phyloP scores from a whole-genome alignment of 805 yeast species.

The Candida ovalis region DNA sequence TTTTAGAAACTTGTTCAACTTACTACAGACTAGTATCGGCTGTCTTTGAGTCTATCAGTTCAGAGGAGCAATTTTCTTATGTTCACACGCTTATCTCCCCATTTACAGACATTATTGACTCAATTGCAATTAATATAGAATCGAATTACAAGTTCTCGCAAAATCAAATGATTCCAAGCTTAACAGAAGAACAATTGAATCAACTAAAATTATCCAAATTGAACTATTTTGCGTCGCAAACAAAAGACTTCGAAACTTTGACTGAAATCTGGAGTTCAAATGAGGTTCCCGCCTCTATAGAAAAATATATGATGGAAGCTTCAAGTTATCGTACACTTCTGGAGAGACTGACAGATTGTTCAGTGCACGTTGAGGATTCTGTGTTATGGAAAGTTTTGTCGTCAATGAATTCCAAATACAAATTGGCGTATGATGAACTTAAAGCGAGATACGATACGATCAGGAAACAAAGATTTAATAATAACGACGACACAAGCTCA shows the following conservation, averaged over 20 bases:
- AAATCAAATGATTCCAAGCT: constrained; percentile 25
- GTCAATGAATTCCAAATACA: constrained; percentile 35
- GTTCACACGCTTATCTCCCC: background rate
- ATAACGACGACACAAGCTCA: constrained; percentile 21
- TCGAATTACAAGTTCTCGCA: constrained; percentile 16
- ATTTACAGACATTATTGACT: constrained; percentile 17
- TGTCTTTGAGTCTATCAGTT: constrained; percentile 23
- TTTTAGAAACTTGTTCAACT: constrained; percentile 27
- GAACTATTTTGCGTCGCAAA: constrained; percentile 28
- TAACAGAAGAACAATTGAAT: constrained; percentile 26
- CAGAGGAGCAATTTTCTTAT: constrained; percentile 4
- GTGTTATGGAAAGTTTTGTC: constrained; percentile 39
- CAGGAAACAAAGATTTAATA: constrained; percentile 8
- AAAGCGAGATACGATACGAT: constrained; percentile 20
- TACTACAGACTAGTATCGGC: constrained; percentile 25
- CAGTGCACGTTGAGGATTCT: constrained; percentile 13
- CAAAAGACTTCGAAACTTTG: constrained; percentile 26
- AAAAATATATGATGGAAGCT: constrained; percentile 38
- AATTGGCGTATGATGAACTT: constrained; percentile 36
- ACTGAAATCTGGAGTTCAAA: constrained; percentile 33
- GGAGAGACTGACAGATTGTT: constrained; percentile 28
- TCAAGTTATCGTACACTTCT: constrained; percentile 42
- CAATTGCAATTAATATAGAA: constrained; percentile 7
- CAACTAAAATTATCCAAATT: constrained; percentile 34
- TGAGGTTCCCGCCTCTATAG: constrained; percentile 30